Base-by-base conservation (phyloP, 306 rosid species). In the Fagus crenata region DNA sequence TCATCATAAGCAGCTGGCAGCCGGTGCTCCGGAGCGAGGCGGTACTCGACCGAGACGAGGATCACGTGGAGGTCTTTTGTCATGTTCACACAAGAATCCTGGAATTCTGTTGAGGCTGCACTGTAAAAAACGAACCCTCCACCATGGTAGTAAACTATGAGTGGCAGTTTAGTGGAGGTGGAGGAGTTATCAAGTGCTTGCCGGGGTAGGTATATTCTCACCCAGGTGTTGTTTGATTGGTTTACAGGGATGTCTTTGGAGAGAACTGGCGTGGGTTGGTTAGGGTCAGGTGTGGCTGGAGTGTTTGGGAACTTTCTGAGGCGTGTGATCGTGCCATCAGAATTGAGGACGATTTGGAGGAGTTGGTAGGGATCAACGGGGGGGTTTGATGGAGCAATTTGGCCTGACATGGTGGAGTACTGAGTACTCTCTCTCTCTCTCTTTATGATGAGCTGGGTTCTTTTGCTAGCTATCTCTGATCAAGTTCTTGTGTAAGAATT, bases 1-100 rank as follows among this genome's bases (percentile, higher is more conserved):
- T 87, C 90, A 0, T 89, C 86, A 22, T 68, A 89, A 0, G 93
- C 88, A 1, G 88, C 88, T 2, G 89, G 89, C 22, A 80, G 79
- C 4, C 85, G 84, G 59, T 87, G 84, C 70, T 87, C 89, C 4
- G 88, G 93, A 3, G 89, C 84, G 0, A 89, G 87, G 9, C 89
- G 84, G 77, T 87, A 89, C 9, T 76, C 87, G 7, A 87, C 80
- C 9, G 93, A 87, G 18, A 71, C 85, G 1, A 89, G 71, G 43
- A 87, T 28, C 2, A 80, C 81, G 3, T 18, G 55, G 35, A 69
- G 7, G 2, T 43, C 9, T 1, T 46, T 22, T 0, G 87, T 88
- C 46, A 87, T 37, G 43, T 58, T 39, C 1, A 65, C 46, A 18
- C 86, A 82, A 12, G 71, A 76, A 36, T 81, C 63, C 18, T 84